Evolutionary conservation across 306 rosid genomes (phyloP).

Genomic region (Quercus gilva): DNA sequence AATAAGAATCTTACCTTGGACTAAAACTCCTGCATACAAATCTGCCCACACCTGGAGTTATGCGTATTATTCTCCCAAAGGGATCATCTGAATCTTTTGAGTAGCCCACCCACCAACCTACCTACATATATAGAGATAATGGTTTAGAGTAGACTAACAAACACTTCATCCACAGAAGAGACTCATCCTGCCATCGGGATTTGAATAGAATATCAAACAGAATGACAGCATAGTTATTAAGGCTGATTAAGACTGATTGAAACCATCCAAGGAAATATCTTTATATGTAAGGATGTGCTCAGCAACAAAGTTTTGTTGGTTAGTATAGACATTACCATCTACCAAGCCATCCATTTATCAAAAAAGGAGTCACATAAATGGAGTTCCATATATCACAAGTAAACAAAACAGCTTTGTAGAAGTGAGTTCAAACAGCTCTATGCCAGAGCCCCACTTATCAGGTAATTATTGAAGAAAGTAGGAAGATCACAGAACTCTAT

Average conservation of each 20-base stretch:
- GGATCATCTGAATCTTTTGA: constrained; percentile 86
- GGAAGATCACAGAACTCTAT: not conserved
- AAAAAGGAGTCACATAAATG: not conserved
- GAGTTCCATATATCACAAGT: not conserved
- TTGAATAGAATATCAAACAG: not conserved
- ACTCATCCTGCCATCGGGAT: constrained; percentile 5
- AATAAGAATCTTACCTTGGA: constrained; percentile 63
- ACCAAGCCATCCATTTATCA: not conserved
- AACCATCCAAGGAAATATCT: not conserved
- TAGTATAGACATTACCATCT: not conserved
- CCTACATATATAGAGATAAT: constrained; percentile 49
- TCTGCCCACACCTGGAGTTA: constrained; percentile 89
- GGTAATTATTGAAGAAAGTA: not conserved
- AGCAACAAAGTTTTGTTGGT: not conserved
- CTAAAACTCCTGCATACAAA: constrained; percentile 80
- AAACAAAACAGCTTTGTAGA: not conserved
- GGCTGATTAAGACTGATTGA: not conserved
- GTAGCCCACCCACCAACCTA: constrained; percentile 99
- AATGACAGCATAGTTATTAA: not conserved
- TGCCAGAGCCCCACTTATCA: not conserved
- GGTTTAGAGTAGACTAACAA: constrained; percentile 15
- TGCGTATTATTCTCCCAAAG: constrained; percentile 76
- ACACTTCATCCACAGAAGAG: constrained; percentile 11
- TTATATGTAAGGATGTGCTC: not conserved
- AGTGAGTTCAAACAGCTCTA: not conserved